Evolutionary conservation across 148 eudicot genomes (phyloP).

Genomic region (Persicaria maculosa): DNA sequence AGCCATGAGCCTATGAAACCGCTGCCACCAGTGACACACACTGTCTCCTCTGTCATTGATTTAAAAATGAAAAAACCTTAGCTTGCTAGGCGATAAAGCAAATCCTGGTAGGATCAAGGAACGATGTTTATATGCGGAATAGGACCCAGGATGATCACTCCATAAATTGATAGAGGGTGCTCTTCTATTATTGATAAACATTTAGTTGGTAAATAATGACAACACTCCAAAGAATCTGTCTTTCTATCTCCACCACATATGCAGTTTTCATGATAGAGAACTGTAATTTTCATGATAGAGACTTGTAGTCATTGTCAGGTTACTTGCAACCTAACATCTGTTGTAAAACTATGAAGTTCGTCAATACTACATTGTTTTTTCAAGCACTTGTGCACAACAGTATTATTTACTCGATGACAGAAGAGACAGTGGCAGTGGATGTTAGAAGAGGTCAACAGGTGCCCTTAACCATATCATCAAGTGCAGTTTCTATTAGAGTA

Average conservation of each 20-base stretch:
- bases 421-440: no score
- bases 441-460: no score
- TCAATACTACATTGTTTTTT: no score
- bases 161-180: background rate
- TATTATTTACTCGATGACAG: no score
- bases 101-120: background rate
- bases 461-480: no score
- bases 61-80: background rate
- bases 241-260: background rate
- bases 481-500: no score
- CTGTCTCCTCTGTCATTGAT: background rate
- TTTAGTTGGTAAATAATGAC: background rate
- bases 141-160: background rate
- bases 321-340: no score
- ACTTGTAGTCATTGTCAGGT: background rate
- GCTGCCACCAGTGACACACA: constrained; percentile 60
- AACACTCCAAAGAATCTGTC: background rate
- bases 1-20: constrained; percentile 58
- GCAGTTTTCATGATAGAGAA: background rate
- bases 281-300: background rate
- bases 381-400: no score
- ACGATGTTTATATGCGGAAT: background rate
- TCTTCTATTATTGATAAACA: background rate
- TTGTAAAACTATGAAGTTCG: background rate
- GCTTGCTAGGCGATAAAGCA: background rate